Conservation (phyloP, 805 yeast genomes). For the Lipomyces lipofer region DNA sequence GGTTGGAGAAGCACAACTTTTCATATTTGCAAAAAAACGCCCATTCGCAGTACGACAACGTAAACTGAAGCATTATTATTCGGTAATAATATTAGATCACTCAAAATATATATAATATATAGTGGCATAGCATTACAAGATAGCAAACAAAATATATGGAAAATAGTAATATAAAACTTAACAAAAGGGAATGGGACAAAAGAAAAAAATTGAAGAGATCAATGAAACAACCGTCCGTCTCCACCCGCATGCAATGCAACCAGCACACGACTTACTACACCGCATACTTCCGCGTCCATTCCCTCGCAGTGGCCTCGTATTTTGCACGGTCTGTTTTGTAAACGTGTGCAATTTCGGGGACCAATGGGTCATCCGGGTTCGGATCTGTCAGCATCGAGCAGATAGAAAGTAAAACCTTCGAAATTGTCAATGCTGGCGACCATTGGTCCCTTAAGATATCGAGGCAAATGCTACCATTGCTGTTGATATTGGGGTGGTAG, state of each 20-base stretch:
- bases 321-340: slow-evolving; percentile 92
- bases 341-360: slow-evolving; percentile 95
- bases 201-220: not conserved
- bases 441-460: slow-evolving; percentile 97
- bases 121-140: not conserved
- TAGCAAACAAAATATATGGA: not conserved
- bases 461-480: slow-evolving; percentile 92
- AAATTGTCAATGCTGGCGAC: slow-evolving; percentile 97
- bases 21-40: too few relatives aligned
- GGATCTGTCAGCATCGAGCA: slow-evolving; percentile 97
- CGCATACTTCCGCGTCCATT: slow-evolving; percentile 98
- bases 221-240: not conserved
- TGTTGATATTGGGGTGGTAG: slow-evolving; percentile 95
- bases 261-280: slow-evolving; percentile 55
- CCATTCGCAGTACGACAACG: too few relatives aligned
- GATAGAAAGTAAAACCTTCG: slow-evolving; percentile 90
- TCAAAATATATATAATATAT: not conserved
- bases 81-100: too few relatives aligned
- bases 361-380: slow-evolving; percentile 98
- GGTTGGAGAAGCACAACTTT: too few relatives aligned
- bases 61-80: too few relatives aligned
- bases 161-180: not conserved
- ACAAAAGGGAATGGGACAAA: slow-evolving; percentile 1
- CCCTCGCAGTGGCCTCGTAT: slow-evolving; percentile 95
- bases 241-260: slow-evolving; percentile 1